Evolutionary conservation across 306 rosid species (phyloP), one percentile per base, ranked within the genome.

Genomic region (Vigna reflexopilosa): DNA sequence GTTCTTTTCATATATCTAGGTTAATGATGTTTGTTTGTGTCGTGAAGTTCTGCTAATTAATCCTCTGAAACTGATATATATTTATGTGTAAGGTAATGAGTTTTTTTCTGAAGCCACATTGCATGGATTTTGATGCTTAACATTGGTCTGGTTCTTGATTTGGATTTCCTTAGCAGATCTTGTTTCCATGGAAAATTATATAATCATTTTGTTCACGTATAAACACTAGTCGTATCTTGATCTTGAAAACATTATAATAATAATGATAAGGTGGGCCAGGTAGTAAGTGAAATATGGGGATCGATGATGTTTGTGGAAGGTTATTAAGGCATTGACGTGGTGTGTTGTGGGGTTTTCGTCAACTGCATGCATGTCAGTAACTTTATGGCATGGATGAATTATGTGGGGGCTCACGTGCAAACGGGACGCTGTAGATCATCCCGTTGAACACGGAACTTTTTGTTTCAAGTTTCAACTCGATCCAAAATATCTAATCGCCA

Each of bases 371-470:
- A 19, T 55, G 49, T 44, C 34, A n/a, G 30, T 24, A 69, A 67
- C 77, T 58, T 49, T 1, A 59, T 32, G 36, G 50, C 81, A 58
- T 10, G 66, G 49, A 58, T 79, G 45, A 58, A 20, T 54, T 15
- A 7, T 47, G 13, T 55, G 40, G 47, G 51, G 20, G 65, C 62
- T 76, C 69, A 82, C 78, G 74, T 42, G 73, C 54, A 73, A 13
- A 19, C 52, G 77, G 12, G 80, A 30, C 70, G 7, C 40, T 54
- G 61, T 48, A 40, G 69, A 73, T 28, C 54, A 9, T 30, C 75
- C 70, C 64, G 73, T 45, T 19, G 1, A 70, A 47, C 65, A 58
- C 70, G 80, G 49, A 56, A 32, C 49, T 2, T 24, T 11, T 75
- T 74, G 58, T 48, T 20, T 22, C 49, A 16, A 6, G 8, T 36